Evolutionary conservation across 352 stramenopile genomes (phyloP).

Genomic region (Pythium pectinolyticum): DNA sequence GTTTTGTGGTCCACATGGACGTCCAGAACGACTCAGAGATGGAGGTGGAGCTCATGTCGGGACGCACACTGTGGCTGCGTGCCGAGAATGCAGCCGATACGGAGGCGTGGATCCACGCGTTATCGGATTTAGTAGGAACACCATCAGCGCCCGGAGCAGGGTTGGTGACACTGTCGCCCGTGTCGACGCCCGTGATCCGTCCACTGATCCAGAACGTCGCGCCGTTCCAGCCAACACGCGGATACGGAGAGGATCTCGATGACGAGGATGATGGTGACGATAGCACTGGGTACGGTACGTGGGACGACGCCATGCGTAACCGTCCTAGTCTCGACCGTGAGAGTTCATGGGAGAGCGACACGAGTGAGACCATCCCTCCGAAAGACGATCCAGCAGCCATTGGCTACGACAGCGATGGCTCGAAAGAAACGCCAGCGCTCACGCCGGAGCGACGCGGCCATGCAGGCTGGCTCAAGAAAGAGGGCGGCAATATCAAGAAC

Average conservation of each 20-base stretch:
- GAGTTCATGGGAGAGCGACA: conserved; percentile 39
- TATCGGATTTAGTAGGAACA: conserved; percentile 29
- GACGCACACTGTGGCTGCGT: conserved; percentile 48
- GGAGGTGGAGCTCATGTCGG: conserved; percentile 57
- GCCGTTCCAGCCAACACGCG: not conserved
- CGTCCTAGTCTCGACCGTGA: conserved; percentile 30
- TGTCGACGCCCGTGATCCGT: conserved; percentile 13
- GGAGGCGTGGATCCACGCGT: conserved; percentile 52
- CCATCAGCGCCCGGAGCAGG: not conserved
- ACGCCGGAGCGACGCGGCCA: conserved; percentile 34
- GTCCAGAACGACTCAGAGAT: conserved; percentile 40
- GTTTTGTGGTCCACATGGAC: conserved; percentile 50
- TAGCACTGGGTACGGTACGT: conserved; percentile 38
- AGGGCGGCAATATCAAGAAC: conserved; percentile 61
- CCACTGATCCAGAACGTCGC: conserved; percentile 8
- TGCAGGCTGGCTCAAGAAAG: conserved; percentile 70
- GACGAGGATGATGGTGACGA: conserved; percentile 28
- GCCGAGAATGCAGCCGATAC: conserved; percentile 44
- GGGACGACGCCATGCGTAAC: conserved; percentile 63
- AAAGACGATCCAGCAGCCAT: conserved; percentile 1
- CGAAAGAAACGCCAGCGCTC: conserved; percentile 18
- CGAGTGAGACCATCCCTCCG: conserved; percentile 23
- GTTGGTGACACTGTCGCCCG: no score
- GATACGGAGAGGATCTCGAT: conserved; percentile 6
- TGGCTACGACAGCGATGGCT: conserved; percentile 13